Evolutionary conservation across 768 basidiomycete genomes (phyloP), one percentile per base, ranked within the genome.

Genomic region (Amanita exitialis): DNA sequence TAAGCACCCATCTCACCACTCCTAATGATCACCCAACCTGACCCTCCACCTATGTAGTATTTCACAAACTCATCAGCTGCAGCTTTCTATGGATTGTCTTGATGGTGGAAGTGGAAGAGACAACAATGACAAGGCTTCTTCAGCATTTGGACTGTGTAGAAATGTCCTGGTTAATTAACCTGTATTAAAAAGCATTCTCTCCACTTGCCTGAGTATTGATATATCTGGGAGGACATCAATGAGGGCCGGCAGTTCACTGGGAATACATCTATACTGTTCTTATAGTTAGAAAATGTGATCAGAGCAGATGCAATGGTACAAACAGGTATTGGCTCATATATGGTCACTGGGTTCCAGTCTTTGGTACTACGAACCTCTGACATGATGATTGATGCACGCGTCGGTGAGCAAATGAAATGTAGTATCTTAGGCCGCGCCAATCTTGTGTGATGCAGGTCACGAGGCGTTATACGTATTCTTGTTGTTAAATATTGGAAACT

Each of bases 271-370:
- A 60, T n/a, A n/a, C n/a, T n/a, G n/a, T n/a, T n/a, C n/a, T n/a
- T n/a, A n/a, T n/a, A n/a, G n/a, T n/a, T n/a, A n/a, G n/a, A n/a
- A n/a, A n/a, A n/a, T n/a, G 25, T 50, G 15, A 13, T 37, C 41
- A 32, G 47, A 25, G 35, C 32, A 48, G 27, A 54, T 8, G 55
- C 42, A 36, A 12, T 9, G 36, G 44, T 3, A 72, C 80, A 51
- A 44, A 90, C 90, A 52, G 90, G 90, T 55, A 92, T 86, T 1
- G 92, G 92, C 66, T 94, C 91, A 57, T 83, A 95, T 38, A 93
- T 79, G 1, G 78, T 74, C 41, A 69, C 68, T 4, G 91, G 86
- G 6, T 66, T 59, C 88, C 90, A 91, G 8, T 60, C 72, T 3
- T n/a, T n/a, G n/a, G n/a, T n/a, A n/a, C n/a, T n/a, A n/a, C n/a